Conservation (phyloP, 192 early-diverging fungal species). For the Podila minutissima region DNA sequence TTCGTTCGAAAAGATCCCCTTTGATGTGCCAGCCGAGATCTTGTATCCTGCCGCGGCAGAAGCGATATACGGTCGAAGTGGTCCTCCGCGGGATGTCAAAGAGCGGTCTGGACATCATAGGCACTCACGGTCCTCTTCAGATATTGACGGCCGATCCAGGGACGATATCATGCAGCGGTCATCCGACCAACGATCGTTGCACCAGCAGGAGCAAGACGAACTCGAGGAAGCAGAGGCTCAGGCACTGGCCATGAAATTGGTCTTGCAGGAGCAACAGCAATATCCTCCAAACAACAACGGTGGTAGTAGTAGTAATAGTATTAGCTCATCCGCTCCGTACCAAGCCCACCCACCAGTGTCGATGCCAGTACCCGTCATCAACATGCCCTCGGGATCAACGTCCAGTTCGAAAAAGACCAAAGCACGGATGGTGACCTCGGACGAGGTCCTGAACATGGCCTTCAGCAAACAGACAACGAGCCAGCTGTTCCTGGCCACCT, state of each 20-base stretch:
- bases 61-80: slow-evolving; percentile 12
- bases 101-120: neutral
- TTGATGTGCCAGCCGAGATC: slow-evolving; percentile 45
- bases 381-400: neutral
- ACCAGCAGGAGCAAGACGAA: slow-evolving; percentile 29
- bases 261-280: slow-evolving; percentile 7
- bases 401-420: neutral
- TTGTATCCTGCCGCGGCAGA: slow-evolving; percentile 28
- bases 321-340: neutral
- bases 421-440: slow-evolving; percentile 47
- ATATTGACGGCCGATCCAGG: slow-evolving; percentile 7
- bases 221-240: slow-evolving; percentile 24
- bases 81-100: slow-evolving; percentile 4
- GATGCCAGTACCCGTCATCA: neutral
- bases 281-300: neutral
- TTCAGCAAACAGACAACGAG: slow-evolving; percentile 25
- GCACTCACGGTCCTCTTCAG: neutral
- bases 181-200: slow-evolving; percentile 22
- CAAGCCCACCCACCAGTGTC: neutral
- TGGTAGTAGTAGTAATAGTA: neutral
- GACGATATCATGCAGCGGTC: slow-evolving; percentile 35
- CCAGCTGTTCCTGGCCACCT: slow-evolving; percentile 37
- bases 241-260: slow-evolving; percentile 6
- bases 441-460: slow-evolving; percentile 33
- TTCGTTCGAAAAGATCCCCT: slow-evolving; percentile 50